Percentiles rank a stretch among this genome's conserved stretches.
phyloP scores from a whole-genome alignment of 805 yeast species.

The Starmerella floricola region DNA sequence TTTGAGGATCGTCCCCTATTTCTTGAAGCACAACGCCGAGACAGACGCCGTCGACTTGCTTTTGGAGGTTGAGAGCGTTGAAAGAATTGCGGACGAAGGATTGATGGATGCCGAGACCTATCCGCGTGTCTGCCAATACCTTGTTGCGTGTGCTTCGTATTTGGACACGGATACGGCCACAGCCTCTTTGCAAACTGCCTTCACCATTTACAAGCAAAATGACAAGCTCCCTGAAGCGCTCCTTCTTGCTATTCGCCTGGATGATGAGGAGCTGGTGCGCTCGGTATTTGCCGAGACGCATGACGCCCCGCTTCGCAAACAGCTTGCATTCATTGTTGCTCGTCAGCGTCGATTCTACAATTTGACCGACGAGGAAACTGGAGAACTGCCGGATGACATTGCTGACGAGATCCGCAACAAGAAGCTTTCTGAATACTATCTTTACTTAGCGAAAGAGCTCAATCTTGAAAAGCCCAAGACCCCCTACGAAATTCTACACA shows the following conservation, averaged over 20 bases:
- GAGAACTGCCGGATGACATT: conserved; percentile 35
- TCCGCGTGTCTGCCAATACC: conserved; percentile 81
- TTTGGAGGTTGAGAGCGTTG: conserved; percentile 79
- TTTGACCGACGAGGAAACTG: conserved; percentile 26
- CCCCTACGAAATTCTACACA: conserved; percentile 89
- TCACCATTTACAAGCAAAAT: conserved; percentile 65
- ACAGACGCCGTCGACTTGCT: conserved; percentile 95
- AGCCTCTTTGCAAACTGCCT: conserved; percentile 79
- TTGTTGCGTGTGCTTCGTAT: conserved; percentile 93
- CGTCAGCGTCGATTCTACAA: conserved; percentile 74
- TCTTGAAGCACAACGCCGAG: conserved; percentile 90
- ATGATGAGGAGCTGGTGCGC: conserved; percentile 62
- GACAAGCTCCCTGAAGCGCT: conserved; percentile 80
- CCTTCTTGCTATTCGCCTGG: conserved; percentile 70
- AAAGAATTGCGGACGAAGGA: conserved; percentile 48
- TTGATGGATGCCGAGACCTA: conserved; percentile 76
- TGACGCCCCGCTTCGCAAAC: conserved; percentile 69
- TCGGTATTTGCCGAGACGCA: conserved; percentile 52
- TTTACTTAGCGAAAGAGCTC: conserved; percentile 72
- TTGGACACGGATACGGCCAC: conserved; percentile 90
- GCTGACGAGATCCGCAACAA: conserved; percentile 78
- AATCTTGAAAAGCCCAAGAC: conserved; percentile 80
- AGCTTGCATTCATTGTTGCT: conserved; percentile 78
- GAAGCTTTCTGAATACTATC: conserved; percentile 63
- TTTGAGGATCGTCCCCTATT: conserved; percentile 71